Conservation (phyloP, 805 yeast species). For the Metschnikowia shivogae region DNA sequence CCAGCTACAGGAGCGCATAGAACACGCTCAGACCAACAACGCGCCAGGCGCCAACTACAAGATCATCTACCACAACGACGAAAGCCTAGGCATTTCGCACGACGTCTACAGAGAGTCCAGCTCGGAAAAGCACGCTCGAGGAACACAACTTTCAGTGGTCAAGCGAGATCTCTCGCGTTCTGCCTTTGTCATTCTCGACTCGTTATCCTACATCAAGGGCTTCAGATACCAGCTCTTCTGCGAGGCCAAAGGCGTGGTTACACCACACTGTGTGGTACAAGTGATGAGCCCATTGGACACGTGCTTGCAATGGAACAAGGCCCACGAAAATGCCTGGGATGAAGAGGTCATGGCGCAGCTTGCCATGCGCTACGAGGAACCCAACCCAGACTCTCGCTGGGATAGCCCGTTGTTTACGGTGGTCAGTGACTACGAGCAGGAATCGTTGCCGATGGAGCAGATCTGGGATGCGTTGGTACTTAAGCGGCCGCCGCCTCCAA, state of each 20-base stretch:
- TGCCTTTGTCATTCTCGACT: constrained; percentile 78
- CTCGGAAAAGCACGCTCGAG: constrained; percentile 77
- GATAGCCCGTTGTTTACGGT: constrained; percentile 85
- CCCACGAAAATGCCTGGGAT: constrained; percentile 53
- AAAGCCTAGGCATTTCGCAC: constrained; percentile 66
- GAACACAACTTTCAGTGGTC: constrained; percentile 83
- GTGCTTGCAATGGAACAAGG: constrained; percentile 60
- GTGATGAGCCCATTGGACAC: constrained; percentile 63
- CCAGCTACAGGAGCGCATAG: constrained; percentile 46
- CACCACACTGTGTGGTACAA: constrained; percentile 81
- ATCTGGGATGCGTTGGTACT: constrained; percentile 62
- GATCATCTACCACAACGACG: constrained; percentile 74
- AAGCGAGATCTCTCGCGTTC: constrained; percentile 69
- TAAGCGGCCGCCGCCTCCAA: constrained; percentile 66
- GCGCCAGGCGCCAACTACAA: constrained; percentile 53
- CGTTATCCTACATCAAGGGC: constrained; percentile 88
- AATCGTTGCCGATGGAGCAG: constrained; percentile 56
- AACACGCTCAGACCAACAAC: constrained; percentile 28
- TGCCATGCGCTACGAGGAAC: constrained; percentile 89
- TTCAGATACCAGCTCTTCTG: constrained; percentile 91
- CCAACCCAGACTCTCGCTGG: constrained; percentile 83
- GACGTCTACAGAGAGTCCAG: constrained; percentile 65
- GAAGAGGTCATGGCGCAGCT: constrained; percentile 60
- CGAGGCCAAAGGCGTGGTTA: constrained; percentile 80
- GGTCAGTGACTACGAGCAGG: constrained; percentile 47